Percentiles rank a stretch among this genome's conserved stretches.
phyloP scores from a whole-genome alignment of 345 rosid genomes.

The Hibiscus syriacus region DNA sequence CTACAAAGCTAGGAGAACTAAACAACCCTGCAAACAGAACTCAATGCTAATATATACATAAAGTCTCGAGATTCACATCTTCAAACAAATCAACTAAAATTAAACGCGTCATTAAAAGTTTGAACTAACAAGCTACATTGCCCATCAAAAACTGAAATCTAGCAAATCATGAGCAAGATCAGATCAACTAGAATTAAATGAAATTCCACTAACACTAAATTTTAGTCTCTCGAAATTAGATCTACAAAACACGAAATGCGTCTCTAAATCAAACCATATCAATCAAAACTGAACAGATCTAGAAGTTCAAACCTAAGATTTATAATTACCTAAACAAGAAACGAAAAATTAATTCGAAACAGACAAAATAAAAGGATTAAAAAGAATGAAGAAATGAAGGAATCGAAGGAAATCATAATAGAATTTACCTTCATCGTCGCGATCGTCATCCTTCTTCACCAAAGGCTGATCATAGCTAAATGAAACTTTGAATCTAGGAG shows the following conservation, averaged over 20 bases:
- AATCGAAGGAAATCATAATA: conserved; percentile 4
- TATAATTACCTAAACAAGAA: background rate
- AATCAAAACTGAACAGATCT: conserved; percentile 37
- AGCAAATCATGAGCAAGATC: background rate
- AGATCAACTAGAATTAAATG: conserved; percentile 18
- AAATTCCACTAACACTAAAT: conserved; percentile 4
- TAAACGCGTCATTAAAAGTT: background rate
- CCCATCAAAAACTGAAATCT: background rate
- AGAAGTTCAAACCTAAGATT: conserved; percentile 19
- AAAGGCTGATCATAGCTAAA: conserved; percentile 82
- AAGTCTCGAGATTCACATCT: conserved; percentile 15
- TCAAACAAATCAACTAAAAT: conserved; percentile 14
- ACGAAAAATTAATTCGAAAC: background rate
- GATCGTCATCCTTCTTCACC: conserved; percentile 95
- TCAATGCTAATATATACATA: background rate
- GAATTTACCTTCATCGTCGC: conserved; percentile 81
- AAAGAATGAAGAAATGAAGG: background rate
- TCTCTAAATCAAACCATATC: background rate
- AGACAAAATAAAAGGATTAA: background rate
- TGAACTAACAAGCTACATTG: conserved; percentile 19
- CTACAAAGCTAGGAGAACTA: background rate
- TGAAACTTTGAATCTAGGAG: conserved; percentile 13
- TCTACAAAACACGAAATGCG: background rate
- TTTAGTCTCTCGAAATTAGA: background rate
- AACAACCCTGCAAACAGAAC: conserved; percentile 1